A percentile compares a stretch with the other conserved stretches of the same genome.
These are phyloP conservation scores for Lumnitzera littorea DNA, from an alignment of 345 rosid genomes.

Conservation along the genomic window DNA sequence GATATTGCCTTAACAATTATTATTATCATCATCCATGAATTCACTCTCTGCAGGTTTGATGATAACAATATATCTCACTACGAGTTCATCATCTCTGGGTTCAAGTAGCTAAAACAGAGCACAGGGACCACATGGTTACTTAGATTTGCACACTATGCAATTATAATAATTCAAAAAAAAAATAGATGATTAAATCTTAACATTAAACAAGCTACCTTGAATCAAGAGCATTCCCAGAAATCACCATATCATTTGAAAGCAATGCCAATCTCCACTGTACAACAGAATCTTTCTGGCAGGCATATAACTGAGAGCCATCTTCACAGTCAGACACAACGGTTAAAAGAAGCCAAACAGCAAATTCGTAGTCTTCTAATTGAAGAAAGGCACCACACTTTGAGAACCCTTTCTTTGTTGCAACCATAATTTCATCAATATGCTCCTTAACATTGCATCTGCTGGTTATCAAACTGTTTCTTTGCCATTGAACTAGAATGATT, in stretches of 20 bases:
- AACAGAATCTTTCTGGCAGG: constrained; percentile 22
- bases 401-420: constrained; percentile 39
- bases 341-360: constrained; percentile 69
- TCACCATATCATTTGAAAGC: constrained; percentile 43
- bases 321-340: constrained; percentile 30
- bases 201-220: constrained; percentile 40
- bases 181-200: background rate
- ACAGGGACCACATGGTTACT: background rate
- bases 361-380: constrained; percentile 44
- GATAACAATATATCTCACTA: too few relatives aligned
- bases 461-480: constrained; percentile 22
- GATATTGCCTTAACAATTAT: too few relatives aligned
- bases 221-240: constrained; percentile 57
- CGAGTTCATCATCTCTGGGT: too few relatives aligned
- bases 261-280: constrained; percentile 72
- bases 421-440: constrained; percentile 31
- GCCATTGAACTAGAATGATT: constrained; percentile 49
- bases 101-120: background rate
- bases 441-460: constrained; percentile 26
- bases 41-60: too few relatives aligned
- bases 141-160: background rate
- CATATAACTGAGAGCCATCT: constrained; percentile 19
- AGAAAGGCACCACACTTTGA: constrained; percentile 30
- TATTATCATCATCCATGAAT: too few relatives aligned
- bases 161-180: background rate